These are phyloP conservation scores for Trebouxia sp. DNA, from an alignment of 139 green algal species.

Conservation along the genomic window DNA sequence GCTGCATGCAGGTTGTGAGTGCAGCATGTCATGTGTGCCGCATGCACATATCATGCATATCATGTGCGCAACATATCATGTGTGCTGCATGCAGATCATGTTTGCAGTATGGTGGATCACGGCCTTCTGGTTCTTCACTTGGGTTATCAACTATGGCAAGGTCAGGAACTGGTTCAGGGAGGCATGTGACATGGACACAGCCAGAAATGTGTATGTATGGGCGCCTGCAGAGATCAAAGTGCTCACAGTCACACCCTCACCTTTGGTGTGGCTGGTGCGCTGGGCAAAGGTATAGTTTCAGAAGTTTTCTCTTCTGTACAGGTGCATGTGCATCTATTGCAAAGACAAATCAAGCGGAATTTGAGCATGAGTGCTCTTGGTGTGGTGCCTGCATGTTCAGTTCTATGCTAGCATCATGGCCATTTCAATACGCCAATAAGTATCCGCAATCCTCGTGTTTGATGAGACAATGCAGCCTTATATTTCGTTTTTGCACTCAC, in stretches of 20 bases:
- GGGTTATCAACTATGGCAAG: conserved; percentile 21
- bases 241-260: conserved; percentile 4
- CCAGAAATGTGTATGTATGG: conserved; percentile 22
- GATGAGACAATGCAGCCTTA: too few relatives aligned
- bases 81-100: not conserved
- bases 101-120: conserved; percentile 31
- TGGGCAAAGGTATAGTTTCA: not conserved
- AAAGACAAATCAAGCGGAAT: too few relatives aligned
- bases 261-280: conserved; percentile 17
- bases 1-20: too few relatives aligned
- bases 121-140: conserved; percentile 17
- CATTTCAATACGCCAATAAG: too few relatives aligned
- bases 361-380: too few relatives aligned
- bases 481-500: too few relatives aligned
- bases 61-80: not conserved
- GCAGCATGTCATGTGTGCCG: not conserved
- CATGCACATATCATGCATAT: too few relatives aligned
- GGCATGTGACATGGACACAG: not conserved
- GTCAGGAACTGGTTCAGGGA: conserved; percentile 33
- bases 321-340: too few relatives aligned
- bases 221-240: conserved; percentile 13
- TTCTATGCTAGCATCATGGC: too few relatives aligned
- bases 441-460: too few relatives aligned
- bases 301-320: too few relatives aligned
- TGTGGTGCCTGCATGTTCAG: too few relatives aligned